phyloP scores from a whole-genome alignment of 2,329 filamentous ascomycete genomes.

The Albifimbria verrucaria region DNA sequence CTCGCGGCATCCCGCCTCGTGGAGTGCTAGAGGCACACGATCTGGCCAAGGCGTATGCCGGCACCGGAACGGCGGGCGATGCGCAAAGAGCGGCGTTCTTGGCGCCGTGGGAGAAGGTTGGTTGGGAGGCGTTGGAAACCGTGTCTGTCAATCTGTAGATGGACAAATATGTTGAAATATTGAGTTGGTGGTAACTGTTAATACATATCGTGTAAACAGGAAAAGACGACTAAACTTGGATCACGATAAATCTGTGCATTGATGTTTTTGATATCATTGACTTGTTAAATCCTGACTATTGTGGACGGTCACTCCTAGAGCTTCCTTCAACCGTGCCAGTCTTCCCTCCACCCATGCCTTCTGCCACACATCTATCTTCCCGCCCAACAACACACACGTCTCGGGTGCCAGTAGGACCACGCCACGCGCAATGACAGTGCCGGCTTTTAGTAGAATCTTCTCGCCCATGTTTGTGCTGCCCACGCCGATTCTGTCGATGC shows the following conservation, averaged over 20 bases:
- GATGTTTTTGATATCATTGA: no score
- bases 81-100: conserved; percentile 74
- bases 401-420: conserved; percentile 72
- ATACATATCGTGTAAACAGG: no score
- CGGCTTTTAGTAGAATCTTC: conserved; percentile 71
- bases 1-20: conserved; percentile 68
- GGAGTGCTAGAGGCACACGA: conserved; percentile 67
- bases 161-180: background rate
- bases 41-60: conserved; percentile 69
- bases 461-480: conserved; percentile 69
- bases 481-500: conserved; percentile 63
- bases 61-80: conserved; percentile 68
- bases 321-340: conserved; percentile 65
- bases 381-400: conserved; percentile 72
- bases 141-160: conserved; percentile 20
- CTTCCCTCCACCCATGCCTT: conserved; percentile 71
- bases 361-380: conserved; percentile 80
- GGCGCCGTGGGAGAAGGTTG: conserved; percentile 71
- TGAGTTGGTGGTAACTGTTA: no score
- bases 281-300: no score
- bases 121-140: conserved; percentile 58
- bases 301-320: conserved; percentile 35
- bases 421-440: conserved; percentile 67
- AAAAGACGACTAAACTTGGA: no score
- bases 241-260: no score